Percentiles rank a stretch among this genome's conserved stretches.
Evolutionary conservation across 768 basidiomycete genomes (phyloP).

Genomic region (Xerocomellus dryophilus): DNA sequence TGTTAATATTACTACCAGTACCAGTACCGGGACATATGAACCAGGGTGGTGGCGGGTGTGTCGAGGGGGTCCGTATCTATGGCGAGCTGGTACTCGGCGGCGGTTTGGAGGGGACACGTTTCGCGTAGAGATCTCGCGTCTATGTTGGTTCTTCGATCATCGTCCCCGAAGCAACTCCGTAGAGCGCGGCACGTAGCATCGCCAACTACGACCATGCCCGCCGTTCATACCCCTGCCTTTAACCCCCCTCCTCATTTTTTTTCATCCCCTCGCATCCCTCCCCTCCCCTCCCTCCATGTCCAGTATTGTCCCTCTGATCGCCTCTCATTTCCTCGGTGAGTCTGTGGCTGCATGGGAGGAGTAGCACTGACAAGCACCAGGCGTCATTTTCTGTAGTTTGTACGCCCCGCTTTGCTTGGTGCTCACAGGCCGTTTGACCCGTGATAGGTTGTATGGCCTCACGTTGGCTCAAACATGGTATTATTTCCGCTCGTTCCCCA

Average conservation of each 20-base stretch:
- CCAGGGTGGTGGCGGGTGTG: neutral
- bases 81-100: neutral
- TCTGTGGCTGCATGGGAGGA: neutral
- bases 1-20: neutral
- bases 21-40: neutral
- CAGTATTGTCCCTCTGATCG: slow-evolving; percentile 18
- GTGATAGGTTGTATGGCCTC: slow-evolving; percentile 33
- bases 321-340: slow-evolving; percentile 30
- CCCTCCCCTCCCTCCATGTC: slow-evolving; percentile 11
- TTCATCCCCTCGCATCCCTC: neutral
- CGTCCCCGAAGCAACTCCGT: slow-evolving; percentile 32
- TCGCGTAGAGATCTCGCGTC: slow-evolving; percentile 3
- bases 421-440: neutral
- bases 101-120: neutral
- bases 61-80: neutral
- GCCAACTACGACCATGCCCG: slow-evolving; percentile 13
- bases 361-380: slow-evolving; percentile 15
- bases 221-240: slow-evolving; percentile 5
- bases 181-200: slow-evolving; percentile 28
- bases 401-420: slow-evolving; percentile 11
- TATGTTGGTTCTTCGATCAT: slow-evolving; percentile 27
- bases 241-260: neutral
- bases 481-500: slow-evolving; percentile 32
- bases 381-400: slow-evolving; percentile 33
- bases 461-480: slow-evolving; percentile 35